These are phyloP conservation scores for Rhodofomes roseus DNA, from an alignment of 1,284 basidiomycete species.

Conservation along the genomic window DNA sequence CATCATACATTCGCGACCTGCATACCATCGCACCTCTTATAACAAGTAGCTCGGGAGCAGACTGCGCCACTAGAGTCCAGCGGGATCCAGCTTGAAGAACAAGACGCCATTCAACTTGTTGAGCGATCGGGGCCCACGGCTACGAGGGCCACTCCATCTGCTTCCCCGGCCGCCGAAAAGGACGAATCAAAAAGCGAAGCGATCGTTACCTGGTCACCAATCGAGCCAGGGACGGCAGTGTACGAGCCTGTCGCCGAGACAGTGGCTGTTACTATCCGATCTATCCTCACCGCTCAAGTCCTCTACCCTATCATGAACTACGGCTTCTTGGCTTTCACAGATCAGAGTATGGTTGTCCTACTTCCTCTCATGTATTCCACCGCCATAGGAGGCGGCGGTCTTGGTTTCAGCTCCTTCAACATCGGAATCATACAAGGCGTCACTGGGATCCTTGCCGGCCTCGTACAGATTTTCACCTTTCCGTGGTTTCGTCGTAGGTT, in stretches of 20 bases:
- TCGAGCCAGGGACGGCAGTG: not conserved
- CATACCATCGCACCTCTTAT: too few species aligned
- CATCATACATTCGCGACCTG: too few species aligned
- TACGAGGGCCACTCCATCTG: too few species aligned
- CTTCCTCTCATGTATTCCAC: conserved; percentile 45
- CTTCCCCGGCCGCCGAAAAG: too few species aligned
- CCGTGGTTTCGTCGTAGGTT: conserved; percentile 44
- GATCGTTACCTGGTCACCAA: too few species aligned
- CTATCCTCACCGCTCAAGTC: conserved; percentile 37
- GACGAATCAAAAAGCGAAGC: not conserved
- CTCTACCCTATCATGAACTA: conserved; percentile 59
- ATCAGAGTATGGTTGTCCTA: conserved; percentile 28
- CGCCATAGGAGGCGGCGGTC: conserved; percentile 55
- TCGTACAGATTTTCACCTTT: conserved; percentile 57
- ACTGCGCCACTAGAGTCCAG: too few species aligned
- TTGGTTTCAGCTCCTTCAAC: conserved; percentile 49
- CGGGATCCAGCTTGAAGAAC: not conserved
- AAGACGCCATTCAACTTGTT: too few species aligned
- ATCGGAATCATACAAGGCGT: conserved; percentile 58
- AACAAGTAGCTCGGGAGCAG: too few species aligned
- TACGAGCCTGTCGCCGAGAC: not conserved
- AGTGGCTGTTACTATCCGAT: conserved; percentile 4
- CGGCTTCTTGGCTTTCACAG: conserved; percentile 53
- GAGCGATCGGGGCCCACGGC: too few species aligned
- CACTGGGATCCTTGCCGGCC: conserved; percentile 52